phyloP scores from a whole-genome alignment of 495 filamentous ascomycete species.

The Usnea hakonensis region DNA sequence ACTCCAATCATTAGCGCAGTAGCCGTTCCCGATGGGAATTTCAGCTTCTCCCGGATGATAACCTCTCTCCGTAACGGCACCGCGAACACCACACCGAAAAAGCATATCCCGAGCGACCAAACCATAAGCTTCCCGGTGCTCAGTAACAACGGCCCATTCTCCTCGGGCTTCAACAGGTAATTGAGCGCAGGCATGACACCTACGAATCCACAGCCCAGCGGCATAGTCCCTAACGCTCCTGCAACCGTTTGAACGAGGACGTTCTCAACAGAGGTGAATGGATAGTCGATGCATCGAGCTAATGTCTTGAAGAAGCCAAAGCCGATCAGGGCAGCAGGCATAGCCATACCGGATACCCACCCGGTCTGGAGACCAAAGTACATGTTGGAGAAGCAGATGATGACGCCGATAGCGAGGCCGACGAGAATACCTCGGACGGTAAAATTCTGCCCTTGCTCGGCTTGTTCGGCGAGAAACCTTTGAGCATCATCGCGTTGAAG shows the following conservation, averaged over 20 bases:
- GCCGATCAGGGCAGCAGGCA: constrained; percentile 93
- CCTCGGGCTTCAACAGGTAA: constrained; percentile 65
- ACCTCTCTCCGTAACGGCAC: constrained; percentile 83
- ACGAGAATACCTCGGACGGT: constrained; percentile 73
- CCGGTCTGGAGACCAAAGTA: constrained; percentile 98
- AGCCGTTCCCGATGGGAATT: constrained; percentile 90
- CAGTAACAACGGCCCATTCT: constrained; percentile 62
- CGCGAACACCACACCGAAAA: constrained; percentile 94
- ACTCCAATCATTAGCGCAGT: constrained; percentile 90
- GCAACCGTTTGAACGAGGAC: constrained; percentile 96
- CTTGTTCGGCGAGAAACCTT: constrained; percentile 30
- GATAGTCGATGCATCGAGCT: constrained; percentile 57
- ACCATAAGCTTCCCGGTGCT: constrained; percentile 69
- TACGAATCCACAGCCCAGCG: constrained; percentile 90
- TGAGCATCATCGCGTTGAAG: constrained; percentile 33
- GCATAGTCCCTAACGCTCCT: constrained; percentile 93
- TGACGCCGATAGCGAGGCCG: constrained; percentile 72
- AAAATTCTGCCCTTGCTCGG: constrained; percentile 50
- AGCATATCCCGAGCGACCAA: constrained; percentile 85
- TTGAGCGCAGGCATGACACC: constrained; percentile 89
- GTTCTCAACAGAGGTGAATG: constrained; percentile 93
- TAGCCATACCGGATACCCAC: constrained; percentile 78
- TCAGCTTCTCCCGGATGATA: constrained; percentile 82
- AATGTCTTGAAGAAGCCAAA: constrained; percentile 89
- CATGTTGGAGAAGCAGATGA: constrained; percentile 93